These are phyloP conservation scores for Penicillium goetzii DNA, from an alignment of 495 filamentous ascomycete genomes.

Conservation along the genomic window DNA sequence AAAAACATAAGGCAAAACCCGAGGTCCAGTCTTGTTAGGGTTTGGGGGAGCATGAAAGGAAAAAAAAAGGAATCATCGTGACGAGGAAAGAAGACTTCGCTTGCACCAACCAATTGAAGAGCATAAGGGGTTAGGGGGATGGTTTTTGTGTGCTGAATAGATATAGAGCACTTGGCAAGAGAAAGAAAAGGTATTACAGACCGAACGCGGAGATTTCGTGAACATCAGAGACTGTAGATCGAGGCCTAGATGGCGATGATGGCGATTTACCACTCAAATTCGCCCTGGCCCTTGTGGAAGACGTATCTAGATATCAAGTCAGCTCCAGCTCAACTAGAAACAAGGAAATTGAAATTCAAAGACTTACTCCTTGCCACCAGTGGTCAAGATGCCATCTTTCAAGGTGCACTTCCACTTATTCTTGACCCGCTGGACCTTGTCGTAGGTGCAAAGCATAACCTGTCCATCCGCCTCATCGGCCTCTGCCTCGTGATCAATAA, in stretches of 20 bases:
- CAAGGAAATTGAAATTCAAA: not conserved
- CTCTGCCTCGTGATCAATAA: constrained; percentile 71
- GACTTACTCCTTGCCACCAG: constrained; percentile 82
- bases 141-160: constrained; percentile 24
- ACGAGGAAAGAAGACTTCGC: constrained; percentile 21
- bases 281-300: constrained; percentile 95
- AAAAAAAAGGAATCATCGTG: constrained; percentile 20
- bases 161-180: constrained; percentile 3
- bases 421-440: constrained; percentile 99
- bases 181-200: constrained; percentile 25
- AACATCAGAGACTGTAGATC: constrained; percentile 7
- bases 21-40: constrained; percentile 14
- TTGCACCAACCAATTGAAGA: constrained; percentile 24
- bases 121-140: constrained; percentile 13
- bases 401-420: constrained; percentile 99
- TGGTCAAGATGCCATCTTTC: constrained; percentile 93
- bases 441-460: constrained; percentile 98
- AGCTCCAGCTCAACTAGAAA: not conserved
- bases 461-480: constrained; percentile 80
- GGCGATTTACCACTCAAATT: constrained; percentile 87
- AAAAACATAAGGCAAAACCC: constrained; percentile 9
- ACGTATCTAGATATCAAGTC: constrained; percentile 64
- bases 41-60: constrained; percentile 12
- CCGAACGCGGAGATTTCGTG: constrained; percentile 16
- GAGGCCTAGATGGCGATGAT: not conserved